Percentiles rank a stretch among this genome's conserved stretches.
These are phyloP conservation scores for Actinidia chinensis DNA, from an alignment of 179 eudicot species.

Conservation along the genomic window DNA sequence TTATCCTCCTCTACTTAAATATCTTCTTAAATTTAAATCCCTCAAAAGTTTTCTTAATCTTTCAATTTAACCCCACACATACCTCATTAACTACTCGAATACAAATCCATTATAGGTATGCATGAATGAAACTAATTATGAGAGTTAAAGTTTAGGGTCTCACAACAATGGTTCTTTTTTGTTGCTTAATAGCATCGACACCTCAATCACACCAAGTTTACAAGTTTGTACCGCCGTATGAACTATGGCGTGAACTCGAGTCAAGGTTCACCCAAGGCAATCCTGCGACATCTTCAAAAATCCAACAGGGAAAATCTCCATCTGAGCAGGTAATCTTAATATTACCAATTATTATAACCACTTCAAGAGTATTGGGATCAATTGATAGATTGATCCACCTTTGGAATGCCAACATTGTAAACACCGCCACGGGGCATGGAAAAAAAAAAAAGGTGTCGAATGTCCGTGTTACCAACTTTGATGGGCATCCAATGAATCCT, in stretches of 20 bases:
- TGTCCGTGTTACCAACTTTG: background rate
- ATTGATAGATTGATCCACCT: background rate
- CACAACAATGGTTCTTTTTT: too few relatives aligned
- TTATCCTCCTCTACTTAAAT: too few relatives aligned
- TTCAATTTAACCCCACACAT: too few relatives aligned
- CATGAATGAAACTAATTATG: too few relatives aligned
- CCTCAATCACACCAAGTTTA: too few relatives aligned
- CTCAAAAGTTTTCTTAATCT: too few relatives aligned
- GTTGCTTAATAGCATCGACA: too few relatives aligned
- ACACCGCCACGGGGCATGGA: background rate
- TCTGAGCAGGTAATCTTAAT: background rate
- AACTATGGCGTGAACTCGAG: slow-evolving; percentile 7
- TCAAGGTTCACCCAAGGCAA: background rate
- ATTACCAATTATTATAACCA: background rate
- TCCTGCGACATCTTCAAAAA: too few relatives aligned
- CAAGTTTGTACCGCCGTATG: background rate
- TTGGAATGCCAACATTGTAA: background rate
- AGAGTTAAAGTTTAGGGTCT: too few relatives aligned
- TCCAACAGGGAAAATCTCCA: background rate
- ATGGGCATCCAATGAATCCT: background rate
- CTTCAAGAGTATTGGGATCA: background rate
- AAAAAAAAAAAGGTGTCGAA: background rate
- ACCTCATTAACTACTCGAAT: too few relatives aligned
- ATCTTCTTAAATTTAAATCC: too few relatives aligned
- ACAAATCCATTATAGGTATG: too few relatives aligned